Base-by-base conservation (phyloP, 257 asterid genomes). In the Solanum habrochaites region DNA sequence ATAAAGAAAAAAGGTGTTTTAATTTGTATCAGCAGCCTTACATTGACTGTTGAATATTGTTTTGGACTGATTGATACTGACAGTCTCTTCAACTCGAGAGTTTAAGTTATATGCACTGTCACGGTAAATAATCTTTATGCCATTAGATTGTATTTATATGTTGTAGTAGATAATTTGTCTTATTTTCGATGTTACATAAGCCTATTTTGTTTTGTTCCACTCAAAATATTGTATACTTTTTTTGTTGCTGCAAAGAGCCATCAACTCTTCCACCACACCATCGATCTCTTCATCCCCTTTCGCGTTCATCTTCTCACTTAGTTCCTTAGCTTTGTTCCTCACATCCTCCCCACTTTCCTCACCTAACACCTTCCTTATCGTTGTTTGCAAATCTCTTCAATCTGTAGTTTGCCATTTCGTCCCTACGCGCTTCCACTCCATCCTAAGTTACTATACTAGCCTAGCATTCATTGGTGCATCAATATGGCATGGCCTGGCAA, bases 271-370 rank as follows among this genome's bases (percentile, higher is more conserved):
- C 32, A 88, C 93, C 20, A 91, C 93, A 1, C 83, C 88, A 37
- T 92, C 93, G 3, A 90, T 89, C 82, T 91, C 94, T 23, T 89
- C 85, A 32, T 91, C 93, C 1, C 89, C 93, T 25, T 90, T 86
- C 3, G 62, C 82, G 42, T 39, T 88, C 15, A 92, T 87, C 60
- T 73, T 89, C 88, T 85, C 86, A 58, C 92, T 90, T 87, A 91
- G 73, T 1, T 21, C 35, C 62, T 71, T 86, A 4, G 86, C 92
- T 11, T 82, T 88, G 62, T 40, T 80, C 86, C 91, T 86, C 14
- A 88, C 82, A 25, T 1, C 64, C n/a, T 74, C 89, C 15, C 94
- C 92, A 7, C 45, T 71, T 3, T 64, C 86, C 69, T 86, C 93
- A 56, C 66, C 88, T 45, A 89, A 62, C 6, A 86, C 93, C 6